Evolutionary conservation across 2,329 filamentous ascomycete genomes (phyloP).

Genomic region (Intubia oerlemansii): DNA sequence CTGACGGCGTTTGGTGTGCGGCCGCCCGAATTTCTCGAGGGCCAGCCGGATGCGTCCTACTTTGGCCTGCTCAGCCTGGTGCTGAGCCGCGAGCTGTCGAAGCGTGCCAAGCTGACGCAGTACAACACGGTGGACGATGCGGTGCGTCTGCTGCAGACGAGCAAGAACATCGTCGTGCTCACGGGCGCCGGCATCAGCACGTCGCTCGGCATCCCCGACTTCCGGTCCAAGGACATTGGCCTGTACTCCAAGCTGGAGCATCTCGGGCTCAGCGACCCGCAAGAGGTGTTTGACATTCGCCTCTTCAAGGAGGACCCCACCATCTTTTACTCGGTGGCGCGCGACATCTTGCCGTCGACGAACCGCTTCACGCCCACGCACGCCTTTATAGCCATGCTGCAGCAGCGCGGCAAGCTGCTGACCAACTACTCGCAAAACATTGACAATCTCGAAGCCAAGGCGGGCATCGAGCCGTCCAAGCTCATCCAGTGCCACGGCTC

Average conservation of each 20-base stretch:
- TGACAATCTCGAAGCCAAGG: slow-evolving; percentile 79
- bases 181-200: slow-evolving; percentile 95
- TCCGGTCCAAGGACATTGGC: slow-evolving; percentile 79
- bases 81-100: slow-evolving; percentile 60
- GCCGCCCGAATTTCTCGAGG: slow-evolving; percentile 53
- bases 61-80: slow-evolving; percentile 55
- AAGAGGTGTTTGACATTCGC: slow-evolving; percentile 85
- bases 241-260: slow-evolving; percentile 72
- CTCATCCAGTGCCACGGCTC: slow-evolving; percentile 93
- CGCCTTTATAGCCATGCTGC: slow-evolving; percentile 75
- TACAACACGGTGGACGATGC: slow-evolving; percentile 84
- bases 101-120: slow-evolving; percentile 54
- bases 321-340: slow-evolving; percentile 76
- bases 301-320: slow-evolving; percentile 71
- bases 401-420: slow-evolving; percentile 71
- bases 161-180: slow-evolving; percentile 74
- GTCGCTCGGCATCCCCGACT: slow-evolving; percentile 89
- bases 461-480: slow-evolving; percentile 61
- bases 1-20: slow-evolving; percentile 69
- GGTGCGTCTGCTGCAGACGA: slow-evolving; percentile 49
- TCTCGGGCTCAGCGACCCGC: slow-evolving; percentile 61
- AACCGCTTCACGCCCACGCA: slow-evolving; percentile 80
- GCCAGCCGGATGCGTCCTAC: slow-evolving; percentile 50
- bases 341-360: slow-evolving; percentile 67
- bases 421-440: slow-evolving; percentile 99